Base-by-base conservation (phyloP, 225 moss, liverwort and hornwort genomes). In the Climacium dendroides region DNA sequence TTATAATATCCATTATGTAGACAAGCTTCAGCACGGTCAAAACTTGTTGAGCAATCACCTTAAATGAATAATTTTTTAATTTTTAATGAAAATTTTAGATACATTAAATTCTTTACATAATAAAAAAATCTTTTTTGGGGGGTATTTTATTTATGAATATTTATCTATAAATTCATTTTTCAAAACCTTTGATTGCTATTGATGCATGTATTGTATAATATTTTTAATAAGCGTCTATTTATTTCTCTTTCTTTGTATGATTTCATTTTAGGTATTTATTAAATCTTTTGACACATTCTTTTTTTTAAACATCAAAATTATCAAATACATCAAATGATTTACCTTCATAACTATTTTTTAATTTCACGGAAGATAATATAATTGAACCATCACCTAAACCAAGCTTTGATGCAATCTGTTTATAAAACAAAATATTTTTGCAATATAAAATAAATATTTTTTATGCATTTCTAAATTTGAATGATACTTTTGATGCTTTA, bases 291-390 rank as follows among this genome's bases (percentile, higher is more conserved):
- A 1, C 11, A 41, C 32, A 5, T 39, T 30, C 5, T 11, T 26
- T 7, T 57, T 32, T 13, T 22, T 4, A 19, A 41, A 2, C 1
- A 22, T 7, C 6, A 25, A 45, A 10, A 45, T 45, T 45, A n/a
- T n/a, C n/a, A n/a, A n/a, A n/a, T 10, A 15, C 20, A 45, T 26
- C 15, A 66, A 80, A 18, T 15, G 2, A 0, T 77, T 50, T 39
- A 92, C 92, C 96, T 34, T 78, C 80, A 60, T 93, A 92, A 62
- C 86, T 94, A 74, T 93, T 92, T 86, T 87, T 90, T 59, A 96
- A 87, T 81, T 93, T n/a, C 41, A 98, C 88, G 13, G 94, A 93
- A n/a, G 96, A 94, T 61, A 98, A 76, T 61, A 98, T 64, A 28
- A 98, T 85, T 22, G 96, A 94, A 37, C 93, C 92, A 15, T 93